Evolutionary conservation across 768 basidiomycete genomes (phyloP).

Genomic region (Mycena albidolilacea): DNA sequence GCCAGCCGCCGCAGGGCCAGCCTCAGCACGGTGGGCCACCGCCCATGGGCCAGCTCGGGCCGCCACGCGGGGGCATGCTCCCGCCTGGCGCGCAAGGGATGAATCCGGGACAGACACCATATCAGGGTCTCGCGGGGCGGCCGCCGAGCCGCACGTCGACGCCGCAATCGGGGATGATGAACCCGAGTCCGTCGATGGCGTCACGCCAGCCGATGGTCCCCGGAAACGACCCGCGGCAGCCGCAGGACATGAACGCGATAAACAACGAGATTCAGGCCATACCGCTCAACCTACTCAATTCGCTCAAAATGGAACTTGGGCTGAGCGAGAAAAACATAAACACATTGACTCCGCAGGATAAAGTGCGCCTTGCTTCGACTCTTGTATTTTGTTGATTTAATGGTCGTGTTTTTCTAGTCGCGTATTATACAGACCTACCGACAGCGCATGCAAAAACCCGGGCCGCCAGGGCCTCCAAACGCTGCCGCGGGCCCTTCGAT

Average conservation of each 20-base stretch:
- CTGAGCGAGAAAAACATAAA: background rate
- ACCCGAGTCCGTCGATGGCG: constrained; percentile 72
- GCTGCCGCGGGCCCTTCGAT: constrained; percentile 61
- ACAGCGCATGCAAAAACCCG: constrained; percentile 47
- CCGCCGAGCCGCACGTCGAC: constrained; percentile 75
- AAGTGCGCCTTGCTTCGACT: background rate
- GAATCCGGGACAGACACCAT: constrained; percentile 58
- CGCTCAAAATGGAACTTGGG: background rate
- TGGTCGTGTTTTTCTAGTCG: background rate
- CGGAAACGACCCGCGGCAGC: constrained; percentile 28
- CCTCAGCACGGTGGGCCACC: constrained; percentile 50
- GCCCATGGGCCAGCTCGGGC: constrained; percentile 66
- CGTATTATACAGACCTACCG: constrained; percentile 51
- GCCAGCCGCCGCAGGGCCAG: constrained; percentile 42
- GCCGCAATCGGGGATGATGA: constrained; percentile 63
- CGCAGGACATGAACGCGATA: constrained; percentile 24
- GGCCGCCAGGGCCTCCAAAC: constrained; percentile 51
- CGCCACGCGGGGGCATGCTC: constrained; percentile 65
- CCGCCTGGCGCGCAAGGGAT: constrained; percentile 60
- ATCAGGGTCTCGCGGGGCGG: constrained; percentile 56
- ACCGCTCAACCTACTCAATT: background rate
- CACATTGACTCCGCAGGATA: background rate
- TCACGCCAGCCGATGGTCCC: constrained; percentile 55
- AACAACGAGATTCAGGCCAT: background rate
- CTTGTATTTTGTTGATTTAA: background rate